These are phyloP conservation scores for Cardamine chenopodiifolia DNA, from an alignment of 345 rosid species.

Conservation along the genomic window DNA sequence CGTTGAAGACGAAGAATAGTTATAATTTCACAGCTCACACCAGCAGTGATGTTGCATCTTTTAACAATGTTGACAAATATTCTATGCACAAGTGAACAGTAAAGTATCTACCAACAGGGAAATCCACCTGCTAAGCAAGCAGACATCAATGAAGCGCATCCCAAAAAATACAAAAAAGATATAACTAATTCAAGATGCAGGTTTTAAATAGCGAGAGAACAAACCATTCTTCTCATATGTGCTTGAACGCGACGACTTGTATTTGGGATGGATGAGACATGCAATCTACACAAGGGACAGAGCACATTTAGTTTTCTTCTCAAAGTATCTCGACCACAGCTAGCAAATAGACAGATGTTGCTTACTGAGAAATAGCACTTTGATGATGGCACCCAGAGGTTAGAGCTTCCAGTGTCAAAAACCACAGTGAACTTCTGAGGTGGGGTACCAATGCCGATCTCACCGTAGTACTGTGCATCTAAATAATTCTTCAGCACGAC, in stretches of 20 bases:
- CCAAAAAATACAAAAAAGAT: background rate
- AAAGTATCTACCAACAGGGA: background rate
- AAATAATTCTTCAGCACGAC: slow-evolving; percentile 68
- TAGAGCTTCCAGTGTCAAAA: slow-evolving; percentile 95
- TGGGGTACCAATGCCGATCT: slow-evolving; percentile 91
- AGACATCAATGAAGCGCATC: background rate
- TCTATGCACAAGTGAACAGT: background rate
- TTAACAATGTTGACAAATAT: background rate
- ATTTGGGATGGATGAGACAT: slow-evolving; percentile 77
- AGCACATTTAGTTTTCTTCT: background rate
- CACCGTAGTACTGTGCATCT: slow-evolving; percentile 97
- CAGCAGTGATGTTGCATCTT: slow-evolving; percentile 17
- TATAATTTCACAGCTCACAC: slow-evolving; percentile 14
- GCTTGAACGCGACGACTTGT: slow-evolving; percentile 71
- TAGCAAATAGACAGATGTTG: slow-evolving; percentile 17
- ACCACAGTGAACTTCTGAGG: slow-evolving; percentile 91
- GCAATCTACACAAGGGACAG: slow-evolving; percentile 56
- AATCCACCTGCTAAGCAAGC: slow-evolving; percentile 10
- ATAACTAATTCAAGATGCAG: background rate
- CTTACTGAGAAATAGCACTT: slow-evolving; percentile 86
- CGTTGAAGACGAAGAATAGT: slow-evolving; percentile 13
- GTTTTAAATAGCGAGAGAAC: slow-evolving; percentile 39
- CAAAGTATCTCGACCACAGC: background rate
- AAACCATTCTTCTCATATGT: slow-evolving; percentile 81
- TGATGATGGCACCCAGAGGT: slow-evolving; percentile 97